Base-by-base conservation (phyloP, 192 early-diverging fungal genomes). In the Entomortierella lignicola region DNA sequence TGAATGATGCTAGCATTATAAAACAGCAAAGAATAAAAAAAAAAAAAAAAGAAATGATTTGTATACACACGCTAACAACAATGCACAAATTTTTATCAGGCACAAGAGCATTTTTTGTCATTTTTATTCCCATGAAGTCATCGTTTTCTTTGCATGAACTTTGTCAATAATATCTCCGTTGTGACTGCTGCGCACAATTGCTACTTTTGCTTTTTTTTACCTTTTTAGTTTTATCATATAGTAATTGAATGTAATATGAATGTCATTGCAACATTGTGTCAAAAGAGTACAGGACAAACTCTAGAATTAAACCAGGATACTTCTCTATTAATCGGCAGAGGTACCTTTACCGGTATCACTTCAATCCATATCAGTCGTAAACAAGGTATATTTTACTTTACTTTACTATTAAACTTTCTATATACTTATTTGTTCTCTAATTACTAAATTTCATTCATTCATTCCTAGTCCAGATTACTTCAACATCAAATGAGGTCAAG, bases 341-440 rank as follows among this genome's bases (percentile, higher is more conserved):
- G 59, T 27, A 26, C 72, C 27, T 56, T 74, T 29, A 17, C 17
- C 0, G 61, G 64, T 42, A 30, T 66, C 41, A 44, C 26, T 41
- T 66, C 63, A 39, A 37, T 43, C 11, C 72, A 74, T 27, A 48
- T 74, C 29, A 74, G 72, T 39, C 44, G 72, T 25, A 74, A 74
- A 37, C 72, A 74, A 66, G 63, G 72, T 31, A 54, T 32, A n/a
- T n/a, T n/a, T n/a, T n/a, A n/a, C n/a, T n/a, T n/a, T n/a, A n/a
- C n/a, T n/a, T n/a, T n/a, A n/a, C n/a, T n/a, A n/a, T n/a, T n/a
- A n/a, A n/a, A n/a, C n/a, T n/a, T n/a, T n/a, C n/a, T n/a, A n/a
- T n/a, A n/a, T n/a, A n/a, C n/a, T n/a, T n/a, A n/a, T n/a, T n/a
- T n/a, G n/a, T n/a, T n/a, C n/a, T 23, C 20, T 50, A 21, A 50